Evolutionary conservation across 257 asterid genomes (phyloP).

Genomic region (Solanum chilense): DNA sequence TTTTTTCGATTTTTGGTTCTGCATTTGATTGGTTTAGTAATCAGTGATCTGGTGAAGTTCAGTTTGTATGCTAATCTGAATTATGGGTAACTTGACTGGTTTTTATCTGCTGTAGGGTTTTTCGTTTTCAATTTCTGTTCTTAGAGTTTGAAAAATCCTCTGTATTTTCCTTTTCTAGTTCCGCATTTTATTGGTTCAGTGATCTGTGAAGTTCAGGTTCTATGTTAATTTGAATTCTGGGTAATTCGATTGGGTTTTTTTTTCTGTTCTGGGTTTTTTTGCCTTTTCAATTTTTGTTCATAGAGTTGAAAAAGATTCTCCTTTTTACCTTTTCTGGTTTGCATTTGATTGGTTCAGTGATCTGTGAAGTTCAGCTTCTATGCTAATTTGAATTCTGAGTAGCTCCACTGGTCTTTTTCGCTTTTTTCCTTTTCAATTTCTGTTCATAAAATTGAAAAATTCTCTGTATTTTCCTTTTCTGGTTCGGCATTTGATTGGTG

Average conservation of each 20-base stretch:
- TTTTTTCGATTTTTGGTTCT: neutral
- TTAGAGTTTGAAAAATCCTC: neutral
- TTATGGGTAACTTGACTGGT: neutral
- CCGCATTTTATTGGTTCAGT: neutral
- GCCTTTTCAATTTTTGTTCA: neutral
- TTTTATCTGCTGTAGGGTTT: neutral
- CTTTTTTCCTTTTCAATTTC: neutral
- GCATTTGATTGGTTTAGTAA: neutral
- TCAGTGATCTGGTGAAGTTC: neutral
- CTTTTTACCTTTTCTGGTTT: neutral
- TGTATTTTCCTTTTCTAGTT: neutral
- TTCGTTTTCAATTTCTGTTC: neutral
- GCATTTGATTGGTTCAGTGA: neutral
- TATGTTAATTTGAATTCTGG: neutral
- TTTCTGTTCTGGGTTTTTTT: neutral
- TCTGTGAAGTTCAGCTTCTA: neutral
- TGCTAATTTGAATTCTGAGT: neutral
- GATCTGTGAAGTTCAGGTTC: neutral
- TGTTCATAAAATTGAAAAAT: neutral
- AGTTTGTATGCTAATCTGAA: neutral
- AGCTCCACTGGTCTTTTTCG: neutral
- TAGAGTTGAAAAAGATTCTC: neutral
- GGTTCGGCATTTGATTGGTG: neutral
- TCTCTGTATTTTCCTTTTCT: neutral
- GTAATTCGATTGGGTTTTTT: neutral